Evolutionary conservation across 495 filamentous ascomycete genomes (phyloP).

Genomic region (Thermothielavioides terrestris): DNA sequence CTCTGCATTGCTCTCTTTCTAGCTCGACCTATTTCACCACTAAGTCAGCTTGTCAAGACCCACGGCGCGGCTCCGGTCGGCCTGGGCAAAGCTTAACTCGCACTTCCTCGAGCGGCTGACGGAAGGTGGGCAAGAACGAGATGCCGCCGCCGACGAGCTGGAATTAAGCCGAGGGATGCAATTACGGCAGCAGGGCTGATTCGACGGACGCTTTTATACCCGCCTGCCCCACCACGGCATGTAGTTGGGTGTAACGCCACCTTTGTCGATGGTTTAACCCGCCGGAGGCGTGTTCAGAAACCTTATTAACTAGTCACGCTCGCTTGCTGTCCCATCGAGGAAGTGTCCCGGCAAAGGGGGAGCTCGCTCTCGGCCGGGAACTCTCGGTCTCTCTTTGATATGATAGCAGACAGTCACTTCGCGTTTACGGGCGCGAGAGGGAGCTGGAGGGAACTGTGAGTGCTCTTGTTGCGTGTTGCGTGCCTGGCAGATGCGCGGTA

Average conservation of each 20-base stretch:
- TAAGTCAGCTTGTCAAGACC: no score
- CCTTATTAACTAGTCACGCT: no score
- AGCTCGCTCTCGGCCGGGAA: no score
- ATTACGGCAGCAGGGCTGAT: not conserved
- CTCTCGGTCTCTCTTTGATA: no score
- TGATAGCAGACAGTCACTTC: no score
- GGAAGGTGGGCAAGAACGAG: not conserved
- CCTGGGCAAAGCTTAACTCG: constrained; percentile 2
- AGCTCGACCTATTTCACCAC: no score
- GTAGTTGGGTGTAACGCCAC: not conserved
- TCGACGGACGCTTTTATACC: not conserved
- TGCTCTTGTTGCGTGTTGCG: no score
- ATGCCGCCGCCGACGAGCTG: not conserved
- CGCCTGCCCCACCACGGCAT: constrained; percentile 1
- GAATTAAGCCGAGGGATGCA: not conserved
- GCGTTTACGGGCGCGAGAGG: not conserved
- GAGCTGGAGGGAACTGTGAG: not conserved
- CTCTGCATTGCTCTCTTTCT: no score
- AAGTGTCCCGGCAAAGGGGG: no score
- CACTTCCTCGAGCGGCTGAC: not conserved
- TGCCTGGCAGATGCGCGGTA: not conserved
- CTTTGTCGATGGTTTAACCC: not conserved
- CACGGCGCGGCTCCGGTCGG: not conserved
- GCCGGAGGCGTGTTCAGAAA: not conserved
- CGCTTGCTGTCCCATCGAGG: no score